These are phyloP conservation scores for Syzygium aqueum DNA, from an alignment of 345 rosid species.

Conservation along the genomic window DNA sequence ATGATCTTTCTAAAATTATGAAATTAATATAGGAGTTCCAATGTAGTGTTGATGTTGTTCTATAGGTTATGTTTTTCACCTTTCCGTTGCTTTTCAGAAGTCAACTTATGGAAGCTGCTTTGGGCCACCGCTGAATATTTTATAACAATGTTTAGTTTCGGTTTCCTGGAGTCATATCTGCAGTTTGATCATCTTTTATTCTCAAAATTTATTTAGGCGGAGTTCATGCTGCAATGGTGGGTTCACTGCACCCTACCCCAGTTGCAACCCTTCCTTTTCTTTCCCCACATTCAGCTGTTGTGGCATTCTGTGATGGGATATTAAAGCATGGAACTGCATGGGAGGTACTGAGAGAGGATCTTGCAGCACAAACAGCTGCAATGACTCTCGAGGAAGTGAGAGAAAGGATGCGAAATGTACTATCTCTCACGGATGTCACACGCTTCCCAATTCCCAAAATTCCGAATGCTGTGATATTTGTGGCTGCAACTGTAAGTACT, in stretches of 20 bases:
- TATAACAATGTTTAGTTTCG: not conserved
- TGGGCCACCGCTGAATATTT: not conserved
- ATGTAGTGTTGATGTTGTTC: not conserved
- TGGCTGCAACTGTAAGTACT: conserved; percentile 93
- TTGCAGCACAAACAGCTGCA: conserved; percentile 51
- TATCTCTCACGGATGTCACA: conserved; percentile 97
- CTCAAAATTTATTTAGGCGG: conserved; percentile 43
- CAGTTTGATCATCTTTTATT: not conserved
- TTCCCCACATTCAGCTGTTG: conserved; percentile 97
- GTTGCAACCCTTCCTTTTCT: conserved; percentile 94
- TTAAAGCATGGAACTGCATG: conserved; percentile 90
- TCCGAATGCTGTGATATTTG: conserved; percentile 80
- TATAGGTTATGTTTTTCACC: not conserved
- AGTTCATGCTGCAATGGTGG: conserved; percentile 99
- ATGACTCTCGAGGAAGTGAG: conserved; percentile 93
- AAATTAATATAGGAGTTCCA: not conserved
- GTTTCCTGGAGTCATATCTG: not conserved
- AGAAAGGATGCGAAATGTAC: conserved; percentile 84
- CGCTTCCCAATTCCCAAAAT: conserved; percentile 89
- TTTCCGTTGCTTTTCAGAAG: not conserved
- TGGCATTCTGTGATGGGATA: conserved; percentile 99
- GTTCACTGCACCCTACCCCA: conserved; percentile 96
- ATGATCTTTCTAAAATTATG: not conserved
- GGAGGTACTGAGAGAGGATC: conserved; percentile 95
- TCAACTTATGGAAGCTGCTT: not conserved